phyloP scores from a whole-genome alignment of 2,329 filamentous ascomycete genomes.

The Scorias spongiosa region DNA sequence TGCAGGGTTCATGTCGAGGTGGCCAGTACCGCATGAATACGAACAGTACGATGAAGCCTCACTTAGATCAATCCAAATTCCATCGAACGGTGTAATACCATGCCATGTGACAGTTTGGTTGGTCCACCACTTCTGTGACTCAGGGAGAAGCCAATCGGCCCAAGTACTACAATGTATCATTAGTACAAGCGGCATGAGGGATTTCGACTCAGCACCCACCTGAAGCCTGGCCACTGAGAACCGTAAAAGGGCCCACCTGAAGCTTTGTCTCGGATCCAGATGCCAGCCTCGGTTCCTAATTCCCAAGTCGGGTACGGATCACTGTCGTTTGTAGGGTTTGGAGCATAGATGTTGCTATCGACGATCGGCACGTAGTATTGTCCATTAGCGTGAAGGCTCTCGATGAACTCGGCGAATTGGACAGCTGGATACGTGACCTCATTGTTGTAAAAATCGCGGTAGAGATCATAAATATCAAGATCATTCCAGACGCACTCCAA shows the following conservation, averaged over 20 bases:
- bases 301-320: constrained; percentile 39
- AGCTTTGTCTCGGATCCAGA: constrained; percentile 40
- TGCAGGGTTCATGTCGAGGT: constrained; percentile 50
- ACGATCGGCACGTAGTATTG: constrained; percentile 43
- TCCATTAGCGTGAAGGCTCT: constrained; percentile 33
- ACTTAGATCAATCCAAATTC: constrained; percentile 47
- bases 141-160: constrained; percentile 10
- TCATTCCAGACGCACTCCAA: constrained; percentile 24
- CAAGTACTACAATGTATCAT: constrained; percentile 10
- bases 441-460: constrained; percentile 42
- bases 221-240: constrained; percentile 12
- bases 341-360: constrained; percentile 48
- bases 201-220: neutral
- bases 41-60: constrained; percentile 52
- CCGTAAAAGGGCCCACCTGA: constrained; percentile 36
- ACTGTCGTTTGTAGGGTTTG: constrained; percentile 46
- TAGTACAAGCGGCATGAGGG: neutral
- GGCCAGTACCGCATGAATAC: constrained; percentile 53
- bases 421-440: constrained; percentile 30
- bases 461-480: constrained; percentile 24
- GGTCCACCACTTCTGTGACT: constrained; percentile 38
- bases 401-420: constrained; percentile 33
- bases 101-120: constrained; percentile 38
- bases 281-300: constrained; percentile 32
- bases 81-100: constrained; percentile 38